Base-by-base conservation (phyloP, 352 stramenopile species). In the Pythium dissotocum region DNA sequence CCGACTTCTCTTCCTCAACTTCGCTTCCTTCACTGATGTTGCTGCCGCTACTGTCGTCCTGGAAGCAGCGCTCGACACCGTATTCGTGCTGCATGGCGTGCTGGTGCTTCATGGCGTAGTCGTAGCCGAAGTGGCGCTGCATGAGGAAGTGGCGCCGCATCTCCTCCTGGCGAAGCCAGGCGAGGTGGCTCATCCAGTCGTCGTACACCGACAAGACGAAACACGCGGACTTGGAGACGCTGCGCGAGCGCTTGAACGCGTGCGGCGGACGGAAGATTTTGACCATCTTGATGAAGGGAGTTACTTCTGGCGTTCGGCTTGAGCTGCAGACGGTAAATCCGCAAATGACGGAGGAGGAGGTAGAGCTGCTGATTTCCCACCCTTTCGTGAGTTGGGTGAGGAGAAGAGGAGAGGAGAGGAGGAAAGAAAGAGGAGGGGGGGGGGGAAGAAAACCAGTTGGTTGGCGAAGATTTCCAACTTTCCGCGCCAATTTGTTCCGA, bases 181-280 rank as follows among this genome's bases (percentile, higher is more conserved):
- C 40, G 40, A 49, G 40, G 14, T 49, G 14, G 40, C 7, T 4
- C 3, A n/a, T 8, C 40, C 40, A 49, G 14, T 16, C 46, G n/a
- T 54, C 18, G 46, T 18, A 54, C n/a, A 54, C 24, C 4, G 13
- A 14, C 8, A 54, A 8, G 8, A 54, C 46, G 24, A 2, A 30
- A 7, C 6, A 32, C 13, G 46, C 46, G n/a, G 18, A 16, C 6
- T 7, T 6, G n/a, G 13, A 4, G 12, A 32, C 21, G 46, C n/a
- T 16, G n/a, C 18, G n/a, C 46, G 46, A 68, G 42, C 61, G 60
- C 24, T 18, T 21, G 48, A 66, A 66, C 42, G 7, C n/a, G 10
- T 21, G 14, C 1, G 6, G 18, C 9, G 67, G 67, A 36, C 32
- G 48, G 49, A 65, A 53, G n/a, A 73, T 46, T 55, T 73, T 73